phyloP scores from a whole-genome alignment of 306 rosid genomes.

The Cicer chorassanicum region DNA sequence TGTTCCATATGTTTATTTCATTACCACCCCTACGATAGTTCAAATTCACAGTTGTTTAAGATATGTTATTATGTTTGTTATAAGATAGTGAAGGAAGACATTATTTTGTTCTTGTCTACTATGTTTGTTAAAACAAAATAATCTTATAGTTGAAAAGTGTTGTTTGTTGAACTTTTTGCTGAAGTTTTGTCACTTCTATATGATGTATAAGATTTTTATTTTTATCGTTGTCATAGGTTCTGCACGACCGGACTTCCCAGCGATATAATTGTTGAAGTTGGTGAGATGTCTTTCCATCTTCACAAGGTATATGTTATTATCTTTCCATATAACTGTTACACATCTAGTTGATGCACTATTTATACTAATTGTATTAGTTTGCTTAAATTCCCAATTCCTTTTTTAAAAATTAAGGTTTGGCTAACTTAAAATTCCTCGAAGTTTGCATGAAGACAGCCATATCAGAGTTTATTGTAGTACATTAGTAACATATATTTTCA shows the following conservation, averaged over 20 bases:
- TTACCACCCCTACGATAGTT: conserved; percentile 2
- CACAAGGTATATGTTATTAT: conserved; percentile 73
- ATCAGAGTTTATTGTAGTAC: conserved; percentile 1
- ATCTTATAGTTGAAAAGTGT: background rate
- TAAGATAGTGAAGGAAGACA: conserved; percentile 4
- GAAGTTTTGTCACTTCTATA: background rate
- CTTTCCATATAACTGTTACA: conserved; percentile 20
- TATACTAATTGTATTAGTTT: background rate
- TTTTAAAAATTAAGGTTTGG: background rate
- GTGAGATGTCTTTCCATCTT: conserved; percentile 96
- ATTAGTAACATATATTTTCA: conserved; percentile 3
- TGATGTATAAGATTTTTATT: conserved; percentile 5
- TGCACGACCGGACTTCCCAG: conserved; percentile 98
- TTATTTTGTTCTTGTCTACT: background rate
- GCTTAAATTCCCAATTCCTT: conserved; percentile 6
- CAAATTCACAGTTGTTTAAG: background rate
- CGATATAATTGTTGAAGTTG: conserved; percentile 90
- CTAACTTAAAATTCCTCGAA: background rate
- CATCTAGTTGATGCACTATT: conserved; percentile 32
- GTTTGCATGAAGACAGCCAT: conserved; percentile 25
- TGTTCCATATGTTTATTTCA: background rate
- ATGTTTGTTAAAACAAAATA: too few species aligned
- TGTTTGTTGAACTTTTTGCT: background rate
- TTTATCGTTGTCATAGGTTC: conserved; percentile 63
- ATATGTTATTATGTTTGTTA: conserved; percentile 11